Evolutionary conservation across 495 filamentous ascomycete species (phyloP), one percentile per base, ranked within the genome.

Genomic region (Aspergillus leporis): DNA sequence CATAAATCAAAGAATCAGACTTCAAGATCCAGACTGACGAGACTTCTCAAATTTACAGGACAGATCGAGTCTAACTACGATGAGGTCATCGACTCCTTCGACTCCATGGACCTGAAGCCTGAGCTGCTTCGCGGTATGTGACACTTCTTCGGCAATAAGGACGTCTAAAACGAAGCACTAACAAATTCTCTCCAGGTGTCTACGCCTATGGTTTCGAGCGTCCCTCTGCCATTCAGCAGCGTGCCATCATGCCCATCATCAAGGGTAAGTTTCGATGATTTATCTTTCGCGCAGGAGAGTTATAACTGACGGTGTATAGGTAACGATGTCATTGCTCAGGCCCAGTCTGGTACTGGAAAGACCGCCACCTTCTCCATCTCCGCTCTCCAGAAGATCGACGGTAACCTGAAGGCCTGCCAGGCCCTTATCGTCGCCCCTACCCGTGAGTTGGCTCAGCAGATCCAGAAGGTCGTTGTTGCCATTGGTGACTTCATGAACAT

Each of bases 21-120:
- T 47, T 47, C 43, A 22, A 53, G n/a, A 40, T 21, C 47, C 47
- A 21, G 22, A 54, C 74, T 74, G 60, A 76, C 66, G 9, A 60
- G 2, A 19, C 36, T 52, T 61, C 63, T 67, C 40, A 52, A 23
- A 13, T 41, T 55, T 70, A 71, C 79, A 96, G 95, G 90, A 74
- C 90, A 93, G 81, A 98, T 99, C 83, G 94, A 98, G 82, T 97
- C 93, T 70, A 99, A 98, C 90, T 99, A 99, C 81, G 94, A 99
- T 86, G 95, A 99, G 85, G 91, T 93, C 69, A 94, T 93, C 75
- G 94, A 99, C 79, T 96, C 92, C 58, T 98, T 98, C 78, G 94
- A 98, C 79, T 84, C 92, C 61, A 98, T 98, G 94, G 87, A 88
- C 79, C 84, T 98, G 70, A 96, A 95, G 85, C 67, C 89, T 50